Percentiles rank a stretch among this genome's conserved stretches.
These are phyloP conservation scores for Pleoardoris graminearum DNA, from an alignment of 2,329 filamentous ascomycete species.

Conservation along the genomic window DNA sequence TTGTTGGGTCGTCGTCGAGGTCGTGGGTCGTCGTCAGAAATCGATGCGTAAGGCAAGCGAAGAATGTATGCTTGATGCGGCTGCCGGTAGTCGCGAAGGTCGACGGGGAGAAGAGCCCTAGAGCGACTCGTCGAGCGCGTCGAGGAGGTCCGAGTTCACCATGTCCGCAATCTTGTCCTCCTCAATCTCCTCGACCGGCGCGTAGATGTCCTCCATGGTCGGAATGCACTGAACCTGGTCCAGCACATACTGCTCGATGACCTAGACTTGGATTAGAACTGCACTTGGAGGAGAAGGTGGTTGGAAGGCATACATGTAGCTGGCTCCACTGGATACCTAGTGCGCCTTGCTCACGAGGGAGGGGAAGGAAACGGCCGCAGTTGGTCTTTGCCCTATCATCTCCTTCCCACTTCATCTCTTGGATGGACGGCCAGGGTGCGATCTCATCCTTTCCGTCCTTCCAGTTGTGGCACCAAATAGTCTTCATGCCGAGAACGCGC, in stretches of 20 bases:
- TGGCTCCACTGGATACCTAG: slow-evolving; percentile 49
- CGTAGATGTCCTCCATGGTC: slow-evolving; percentile 43
- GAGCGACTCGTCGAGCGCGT: slow-evolving; percentile 32
- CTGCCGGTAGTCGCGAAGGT: not conserved
- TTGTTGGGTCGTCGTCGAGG: not conserved
- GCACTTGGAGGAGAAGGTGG: too few relatives aligned
- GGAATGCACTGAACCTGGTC: slow-evolving; percentile 45
- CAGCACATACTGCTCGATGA: slow-evolving; percentile 43
- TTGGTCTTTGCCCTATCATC: slow-evolving; percentile 51
- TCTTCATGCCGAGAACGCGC: slow-evolving; percentile 43
- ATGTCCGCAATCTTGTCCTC: slow-evolving; percentile 30
- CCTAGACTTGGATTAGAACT: not conserved
- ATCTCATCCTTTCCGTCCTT: slow-evolving; percentile 39
- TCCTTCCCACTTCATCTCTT: slow-evolving; percentile 54
- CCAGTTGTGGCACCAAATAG: slow-evolving; percentile 47
- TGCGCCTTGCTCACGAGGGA: slow-evolving; percentile 49
- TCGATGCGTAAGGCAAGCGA: slow-evolving; percentile 7
- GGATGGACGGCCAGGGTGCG: slow-evolving; percentile 46
- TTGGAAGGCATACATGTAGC: slow-evolving; percentile 23
- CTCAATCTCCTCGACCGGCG: slow-evolving; percentile 44
- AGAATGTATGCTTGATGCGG: not conserved
- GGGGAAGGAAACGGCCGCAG: slow-evolving; percentile 48
- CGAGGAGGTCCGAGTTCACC: slow-evolving; percentile 30
- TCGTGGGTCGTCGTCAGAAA: slow-evolving; percentile 3
- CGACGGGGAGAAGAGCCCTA: slow-evolving; percentile 7